These are phyloP conservation scores for Chenopodium album DNA, from an alignment of 148 eudicot genomes.

Conservation along the genomic window DNA sequence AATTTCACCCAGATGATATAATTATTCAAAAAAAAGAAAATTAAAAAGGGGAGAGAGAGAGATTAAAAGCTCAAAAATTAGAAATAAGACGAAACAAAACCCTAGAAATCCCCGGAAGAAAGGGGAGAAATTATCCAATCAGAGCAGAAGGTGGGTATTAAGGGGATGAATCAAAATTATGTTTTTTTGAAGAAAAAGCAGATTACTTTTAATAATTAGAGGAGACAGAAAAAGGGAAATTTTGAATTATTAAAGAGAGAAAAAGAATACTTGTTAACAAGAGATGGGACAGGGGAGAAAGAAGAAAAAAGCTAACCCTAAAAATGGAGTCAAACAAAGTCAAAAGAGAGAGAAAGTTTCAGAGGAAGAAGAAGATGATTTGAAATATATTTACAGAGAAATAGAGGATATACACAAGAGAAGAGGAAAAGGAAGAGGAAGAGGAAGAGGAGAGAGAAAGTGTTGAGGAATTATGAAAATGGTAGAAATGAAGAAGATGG, in stretches of 20 bases:
- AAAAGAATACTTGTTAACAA: not conserved
- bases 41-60: not conserved
- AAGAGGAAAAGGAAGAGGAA: too few species aligned
- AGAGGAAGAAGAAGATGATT: not conserved
- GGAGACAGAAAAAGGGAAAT: not conserved
- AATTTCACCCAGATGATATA: not conserved
- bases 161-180: not conserved
- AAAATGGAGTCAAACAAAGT: not conserved
- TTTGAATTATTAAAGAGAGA: slow-evolving; percentile 26
- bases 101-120: slow-evolving; percentile 16
- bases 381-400: not conserved
- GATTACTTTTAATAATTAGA: not conserved
- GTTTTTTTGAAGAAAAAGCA: not conserved
- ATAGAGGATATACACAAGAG: not conserved
- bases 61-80: too few species aligned
- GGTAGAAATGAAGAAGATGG: not conserved
- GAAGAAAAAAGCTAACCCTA: not conserved
- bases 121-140: slow-evolving; percentile 6
- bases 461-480: not conserved
- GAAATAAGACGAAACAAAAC: slow-evolving; percentile 16
- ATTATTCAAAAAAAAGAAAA: not conserved
- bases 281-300: not conserved
- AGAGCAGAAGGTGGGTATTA: not conserved
- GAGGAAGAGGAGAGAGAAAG: not conserved
- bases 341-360: not conserved